Percentiles rank a stretch among this genome's conserved stretches.
Conservation (phyloP, 1,284 basidiomycete genomes). For the Austroboletus rostrupii region DNA sequence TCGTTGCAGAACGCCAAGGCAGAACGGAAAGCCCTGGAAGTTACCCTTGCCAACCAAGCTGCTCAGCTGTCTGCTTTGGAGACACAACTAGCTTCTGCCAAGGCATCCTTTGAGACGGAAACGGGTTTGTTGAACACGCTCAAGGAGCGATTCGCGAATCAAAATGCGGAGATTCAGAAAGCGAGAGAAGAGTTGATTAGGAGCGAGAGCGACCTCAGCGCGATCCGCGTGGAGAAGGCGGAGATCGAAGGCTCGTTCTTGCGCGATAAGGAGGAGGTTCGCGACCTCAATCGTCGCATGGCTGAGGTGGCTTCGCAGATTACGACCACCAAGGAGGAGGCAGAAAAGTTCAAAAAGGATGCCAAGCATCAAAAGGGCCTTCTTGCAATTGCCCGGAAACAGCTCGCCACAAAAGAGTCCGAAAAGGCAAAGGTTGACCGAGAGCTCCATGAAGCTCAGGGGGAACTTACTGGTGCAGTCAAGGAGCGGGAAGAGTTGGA, state of each 20-base stretch:
- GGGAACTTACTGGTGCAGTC: slow-evolving; percentile 49
- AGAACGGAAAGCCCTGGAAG: slow-evolving; percentile 58
- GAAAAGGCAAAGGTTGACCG: slow-evolving; percentile 70
- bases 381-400: slow-evolving; percentile 92
- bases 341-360: slow-evolving; percentile 91
- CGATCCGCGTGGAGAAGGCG: slow-evolving; percentile 83
- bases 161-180: slow-evolving; percentile 74
- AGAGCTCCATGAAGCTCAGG: slow-evolving; percentile 65
- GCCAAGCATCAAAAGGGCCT: slow-evolving; percentile 95
- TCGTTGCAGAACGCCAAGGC: slow-evolving; percentile 59
- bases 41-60: slow-evolving; percentile 58
- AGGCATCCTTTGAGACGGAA: slow-evolving; percentile 84
- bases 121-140: slow-evolving; percentile 71
- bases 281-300: slow-evolving; percentile 83
- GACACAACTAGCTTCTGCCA: slow-evolving; percentile 71
- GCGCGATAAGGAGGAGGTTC: slow-evolving; percentile 91
- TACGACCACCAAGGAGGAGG: slow-evolving; percentile 64
- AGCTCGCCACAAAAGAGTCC: slow-evolving; percentile 80
- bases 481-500: slow-evolving; percentile 60
- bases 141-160: slow-evolving; percentile 67
- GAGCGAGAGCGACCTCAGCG: slow-evolving; percentile 90
- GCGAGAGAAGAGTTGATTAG: slow-evolving; percentile 80
- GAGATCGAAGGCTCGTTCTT: slow-evolving; percentile 88
- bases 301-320: slow-evolving; percentile 77
- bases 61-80: slow-evolving; percentile 69